A percentile compares a stretch with the other conserved stretches of the same genome.
Conservation (phyloP, 2,329 filamentous ascomycete species). For the Claviceps maximensis region DNA sequence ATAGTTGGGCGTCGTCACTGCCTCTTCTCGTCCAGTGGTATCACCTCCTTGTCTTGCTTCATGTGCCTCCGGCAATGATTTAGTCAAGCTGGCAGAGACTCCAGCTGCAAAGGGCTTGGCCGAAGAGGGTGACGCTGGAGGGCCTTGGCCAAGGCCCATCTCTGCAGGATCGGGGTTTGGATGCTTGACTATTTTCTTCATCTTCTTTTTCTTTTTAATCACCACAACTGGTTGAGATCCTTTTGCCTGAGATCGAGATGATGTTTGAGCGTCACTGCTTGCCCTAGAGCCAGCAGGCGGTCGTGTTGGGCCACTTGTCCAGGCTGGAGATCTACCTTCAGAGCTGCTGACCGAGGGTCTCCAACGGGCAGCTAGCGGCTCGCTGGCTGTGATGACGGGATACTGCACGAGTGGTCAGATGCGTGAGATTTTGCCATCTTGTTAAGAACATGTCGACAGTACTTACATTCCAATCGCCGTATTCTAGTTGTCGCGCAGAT, state of each 20-base stretch:
- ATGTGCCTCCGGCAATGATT: conserved; percentile 5
- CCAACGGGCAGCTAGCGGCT: conserved; percentile 59
- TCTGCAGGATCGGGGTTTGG: conserved; percentile 18
- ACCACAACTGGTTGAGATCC: conserved; percentile 16
- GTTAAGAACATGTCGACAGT: not conserved
- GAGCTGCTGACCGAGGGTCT: conserved; percentile 20
- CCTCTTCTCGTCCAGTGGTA: conserved; percentile 6
- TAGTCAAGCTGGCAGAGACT: not conserved
- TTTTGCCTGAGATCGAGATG: conserved; percentile 8
- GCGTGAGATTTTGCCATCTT: not conserved
- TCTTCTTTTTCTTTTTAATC: conserved; percentile 26
- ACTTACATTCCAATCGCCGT: conserved; percentile 88
- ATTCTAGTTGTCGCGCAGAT: conserved; percentile 60
- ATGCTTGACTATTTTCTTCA: conserved; percentile 22
- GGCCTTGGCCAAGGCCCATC: conserved; percentile 14
- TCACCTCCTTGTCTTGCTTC: conserved; percentile 8
- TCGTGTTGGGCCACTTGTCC: conserved; percentile 11
- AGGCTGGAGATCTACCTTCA: conserved; percentile 15
- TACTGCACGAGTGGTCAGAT: conserved; percentile 44
- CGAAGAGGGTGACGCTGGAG: conserved; percentile 4
- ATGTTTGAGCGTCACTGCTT: not conserved
- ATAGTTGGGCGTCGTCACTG: conserved; percentile 11
- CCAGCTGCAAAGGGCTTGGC: not conserved
- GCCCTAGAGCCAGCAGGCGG: conserved; percentile 9
- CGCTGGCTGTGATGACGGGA: conserved; percentile 73